Evolutionary conservation across 2,329 filamentous ascomycete species (phyloP), one percentile per base, ranked within the genome.

Genomic region (Claviceps digitariae): DNA sequence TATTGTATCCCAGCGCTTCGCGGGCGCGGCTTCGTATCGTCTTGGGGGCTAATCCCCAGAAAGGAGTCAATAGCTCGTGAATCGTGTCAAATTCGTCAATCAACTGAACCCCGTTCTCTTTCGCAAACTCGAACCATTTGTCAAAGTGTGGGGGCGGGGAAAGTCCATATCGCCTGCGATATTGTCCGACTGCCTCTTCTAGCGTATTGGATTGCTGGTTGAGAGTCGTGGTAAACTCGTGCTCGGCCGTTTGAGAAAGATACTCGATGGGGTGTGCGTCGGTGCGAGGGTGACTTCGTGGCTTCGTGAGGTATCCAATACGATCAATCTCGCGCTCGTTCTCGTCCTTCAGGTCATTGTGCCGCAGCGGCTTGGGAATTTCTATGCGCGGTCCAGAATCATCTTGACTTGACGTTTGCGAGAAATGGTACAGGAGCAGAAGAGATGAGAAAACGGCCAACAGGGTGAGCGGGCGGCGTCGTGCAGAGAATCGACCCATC

Each of bases 81-180:
- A 97, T 86, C 8, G 79, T 86, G 68, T 98, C 91, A 62, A 91
- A 98, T 65, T 98, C 91, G 66, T 98, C 93, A 55, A 95, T 81
- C 53, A 97, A 72, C 64, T 88, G 81, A 2, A 94, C 84, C 1
- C 79, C 74, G 63, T 83, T 87, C 40, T 76, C 74, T 63, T 81
- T 82, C 5, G 91, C 91, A 64, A 95, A 95, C 53, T 84, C 79
- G 67, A 86, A 96, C 91, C 91, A 97, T 66, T 87, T 88, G 67
- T 97, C 90, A 64, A 97, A 97, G 64, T 91, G 79, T 9, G 90
- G 90, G 44, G 91, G 91, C 13, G 91, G 91, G 34, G 84, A 77
- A 59, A 95, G 83, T 46, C 81, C 78, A 70, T 96, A 93, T 62
- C 90, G 82, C 58, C 82, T 79, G 58, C 82, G 80, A 68, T 97